phyloP scores from a whole-genome alignment of 495 filamentous ascomycete genomes.

The Entonaema liquescens region DNA sequence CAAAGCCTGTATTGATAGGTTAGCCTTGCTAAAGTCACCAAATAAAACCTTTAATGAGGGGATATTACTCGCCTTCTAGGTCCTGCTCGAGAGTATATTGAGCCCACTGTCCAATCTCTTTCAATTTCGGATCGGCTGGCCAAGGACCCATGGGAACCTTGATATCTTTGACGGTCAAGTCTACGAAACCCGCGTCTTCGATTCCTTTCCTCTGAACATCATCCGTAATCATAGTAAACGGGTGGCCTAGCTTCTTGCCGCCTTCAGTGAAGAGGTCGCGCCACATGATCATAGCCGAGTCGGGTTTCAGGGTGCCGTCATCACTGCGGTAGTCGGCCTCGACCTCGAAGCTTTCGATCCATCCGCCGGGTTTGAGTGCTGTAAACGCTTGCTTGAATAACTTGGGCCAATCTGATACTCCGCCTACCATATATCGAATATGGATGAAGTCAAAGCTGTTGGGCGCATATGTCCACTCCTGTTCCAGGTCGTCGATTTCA shows the following conservation, averaged over 20 bases:
- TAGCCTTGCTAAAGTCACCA: not conserved
- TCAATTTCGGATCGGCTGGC: constrained; percentile 55
- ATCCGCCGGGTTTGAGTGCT: constrained; percentile 53
- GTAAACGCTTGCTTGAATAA: constrained; percentile 52
- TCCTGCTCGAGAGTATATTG: constrained; percentile 41
- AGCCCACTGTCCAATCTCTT: constrained; percentile 56
- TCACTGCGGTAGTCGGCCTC: constrained; percentile 43
- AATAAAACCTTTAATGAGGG: not conserved
- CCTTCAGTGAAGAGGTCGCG: constrained; percentile 41
- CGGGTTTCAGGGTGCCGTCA: constrained; percentile 39
- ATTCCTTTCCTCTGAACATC: constrained; percentile 31
- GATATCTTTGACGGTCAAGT: constrained; percentile 36
- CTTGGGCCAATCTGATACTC: constrained; percentile 59
- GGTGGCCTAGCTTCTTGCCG: constrained; percentile 39
- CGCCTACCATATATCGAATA: constrained; percentile 61
- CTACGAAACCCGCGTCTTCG: constrained; percentile 44
- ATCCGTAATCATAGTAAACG: constrained; percentile 32
- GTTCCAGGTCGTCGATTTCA: constrained; percentile 61
- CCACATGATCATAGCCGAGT: constrained; percentile 37
- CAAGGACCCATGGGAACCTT: constrained; percentile 57
- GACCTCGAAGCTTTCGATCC: constrained; percentile 43
- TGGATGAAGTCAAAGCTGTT: constrained; percentile 66
- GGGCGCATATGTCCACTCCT: constrained; percentile 56
- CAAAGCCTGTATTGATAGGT: constrained; percentile 31
- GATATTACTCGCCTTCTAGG: constrained; percentile 38